Evolutionary conservation across 176 grass and related monocot genomes (phyloP), one percentile per base, ranked within the genome.

Genomic region (Juncus effusus): DNA sequence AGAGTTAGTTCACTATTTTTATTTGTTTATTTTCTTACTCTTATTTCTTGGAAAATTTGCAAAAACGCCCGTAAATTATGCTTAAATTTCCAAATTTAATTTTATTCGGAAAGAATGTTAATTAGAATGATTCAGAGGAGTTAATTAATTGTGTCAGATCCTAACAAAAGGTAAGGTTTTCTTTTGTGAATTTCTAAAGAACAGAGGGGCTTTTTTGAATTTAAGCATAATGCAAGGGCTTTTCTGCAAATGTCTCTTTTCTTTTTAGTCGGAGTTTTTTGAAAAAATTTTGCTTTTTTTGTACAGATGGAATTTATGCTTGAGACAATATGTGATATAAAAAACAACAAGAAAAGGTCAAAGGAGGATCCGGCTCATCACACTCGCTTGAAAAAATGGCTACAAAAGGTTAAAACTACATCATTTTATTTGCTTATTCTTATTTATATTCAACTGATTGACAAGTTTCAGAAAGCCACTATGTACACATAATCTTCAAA

Each of bases 241-340:
- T 28, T 28, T 28, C 19, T 28, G 19, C 19, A 28, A 28, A 28
- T 28, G 1, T 28, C 19, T 28, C 16, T 57, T 57, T 15, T 57
- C 16, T 57, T 37, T 56, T 41, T 15, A 56, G 54, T 70, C 40
- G 52, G 36, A 70, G 52, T 55, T 56, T 55, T n/a, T 38, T 70
- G 10, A 37, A 86, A 19, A 68, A 49, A 67, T 47, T 51, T 75
- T 73, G 52, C 60, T 79, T 41, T 84, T 73, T 57, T 61, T 28
- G 19, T 77, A 59, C 70, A 97, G 94, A 89, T 97, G 88, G 78
- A 89, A 70, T 97, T 97, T 82, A 92, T 92, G 88, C 88, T 97
- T 2, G 85, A 84, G 35, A 97, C 78, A 15, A 97, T 92, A 72
- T 97, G 88, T 65, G 85, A 97, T 74, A 92, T 92, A 67, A 97